These are phyloP conservation scores for Taxillus chinensis DNA, from an alignment of 164 flowering plant genomes.

Conservation along the genomic window DNA sequence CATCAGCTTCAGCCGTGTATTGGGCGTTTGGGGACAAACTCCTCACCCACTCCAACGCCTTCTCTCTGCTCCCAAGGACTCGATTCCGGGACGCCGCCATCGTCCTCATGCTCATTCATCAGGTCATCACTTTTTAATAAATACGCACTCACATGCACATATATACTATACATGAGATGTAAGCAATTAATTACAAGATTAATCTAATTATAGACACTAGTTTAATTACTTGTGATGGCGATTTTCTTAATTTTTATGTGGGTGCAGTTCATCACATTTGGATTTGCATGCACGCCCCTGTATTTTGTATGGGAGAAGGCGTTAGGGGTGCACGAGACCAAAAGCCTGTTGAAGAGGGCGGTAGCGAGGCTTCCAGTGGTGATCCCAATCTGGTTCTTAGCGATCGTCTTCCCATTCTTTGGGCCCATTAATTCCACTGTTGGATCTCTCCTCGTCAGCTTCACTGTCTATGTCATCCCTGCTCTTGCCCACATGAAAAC, in stretches of 20 bases:
- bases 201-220: too few species aligned
- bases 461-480: slow-evolving; percentile 74
- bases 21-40: slow-evolving; percentile 78
- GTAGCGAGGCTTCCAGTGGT: slow-evolving; percentile 59
- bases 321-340: slow-evolving; percentile 45
- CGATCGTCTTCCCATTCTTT: slow-evolving; percentile 66
- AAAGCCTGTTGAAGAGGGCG: slow-evolving; percentile 50
- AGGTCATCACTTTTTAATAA: slow-evolving; percentile 22
- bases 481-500: slow-evolving; percentile 64
- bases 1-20: slow-evolving; percentile 68
- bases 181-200: too few species aligned
- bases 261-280: slow-evolving; percentile 64
- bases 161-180: too few species aligned
- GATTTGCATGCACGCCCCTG: slow-evolving; percentile 67
- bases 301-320: slow-evolving; percentile 77
- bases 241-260: not conserved
- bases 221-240: not conserved
- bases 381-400: slow-evolving; percentile 65
- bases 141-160: too few species aligned
- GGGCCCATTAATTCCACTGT: slow-evolving; percentile 77
- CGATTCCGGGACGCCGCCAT: slow-evolving; percentile 54
- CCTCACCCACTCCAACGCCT: slow-evolving; percentile 54
- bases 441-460: slow-evolving; percentile 73
- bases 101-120: slow-evolving; percentile 69
- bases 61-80: slow-evolving; percentile 53